These are phyloP conservation scores for Globisporangium solare DNA, from an alignment of 352 stramenopile genomes.

Conservation along the genomic window DNA sequence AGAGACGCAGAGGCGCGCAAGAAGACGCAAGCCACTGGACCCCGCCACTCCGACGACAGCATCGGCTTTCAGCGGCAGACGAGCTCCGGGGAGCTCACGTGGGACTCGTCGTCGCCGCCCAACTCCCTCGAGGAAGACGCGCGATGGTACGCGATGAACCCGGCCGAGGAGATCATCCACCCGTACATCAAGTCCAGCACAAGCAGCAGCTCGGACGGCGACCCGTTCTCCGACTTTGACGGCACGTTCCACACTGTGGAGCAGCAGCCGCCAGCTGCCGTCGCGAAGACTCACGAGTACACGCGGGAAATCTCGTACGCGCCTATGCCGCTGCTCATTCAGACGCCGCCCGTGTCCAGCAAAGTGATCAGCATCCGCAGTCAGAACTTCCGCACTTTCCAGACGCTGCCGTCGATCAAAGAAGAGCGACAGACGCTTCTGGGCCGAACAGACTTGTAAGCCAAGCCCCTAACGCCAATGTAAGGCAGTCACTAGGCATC, in stretches of 20 bases:
- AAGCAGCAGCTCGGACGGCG: slow-evolving; percentile 10
- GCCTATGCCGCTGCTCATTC: background rate
- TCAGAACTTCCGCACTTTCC: slow-evolving; percentile 25
- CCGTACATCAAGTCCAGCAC: slow-evolving; percentile 12
- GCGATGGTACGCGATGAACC: slow-evolving; percentile 19
- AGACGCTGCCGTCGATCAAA: slow-evolving; percentile 35
- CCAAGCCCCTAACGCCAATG: slow-evolving; percentile 1
- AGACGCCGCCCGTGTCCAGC: slow-evolving; percentile 14
- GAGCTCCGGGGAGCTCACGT: slow-evolving; percentile 13
- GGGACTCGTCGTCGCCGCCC: slow-evolving; percentile 13
- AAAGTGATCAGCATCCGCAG: slow-evolving; percentile 62
- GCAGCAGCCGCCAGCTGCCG: background rate
- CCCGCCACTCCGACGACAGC: slow-evolving; percentile 4
- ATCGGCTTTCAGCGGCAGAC: slow-evolving; percentile 6
- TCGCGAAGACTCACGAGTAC: background rate
- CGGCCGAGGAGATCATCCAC: slow-evolving; percentile 5
- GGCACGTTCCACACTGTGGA: slow-evolving; percentile 14
- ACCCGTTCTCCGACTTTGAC: slow-evolving; percentile 18
- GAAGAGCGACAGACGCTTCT: slow-evolving; percentile 15
- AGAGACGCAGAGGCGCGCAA: slow-evolving; percentile 12
- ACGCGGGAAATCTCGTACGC: background rate
- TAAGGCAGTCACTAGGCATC: background rate
- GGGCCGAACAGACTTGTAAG: slow-evolving; percentile 10
- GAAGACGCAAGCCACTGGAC: background rate
- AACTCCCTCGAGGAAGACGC: slow-evolving; percentile 11